These are phyloP conservation scores for Wickerhamomyces bisporus DNA, from an alignment of 805 yeast genomes.

Conservation along the genomic window DNA sequence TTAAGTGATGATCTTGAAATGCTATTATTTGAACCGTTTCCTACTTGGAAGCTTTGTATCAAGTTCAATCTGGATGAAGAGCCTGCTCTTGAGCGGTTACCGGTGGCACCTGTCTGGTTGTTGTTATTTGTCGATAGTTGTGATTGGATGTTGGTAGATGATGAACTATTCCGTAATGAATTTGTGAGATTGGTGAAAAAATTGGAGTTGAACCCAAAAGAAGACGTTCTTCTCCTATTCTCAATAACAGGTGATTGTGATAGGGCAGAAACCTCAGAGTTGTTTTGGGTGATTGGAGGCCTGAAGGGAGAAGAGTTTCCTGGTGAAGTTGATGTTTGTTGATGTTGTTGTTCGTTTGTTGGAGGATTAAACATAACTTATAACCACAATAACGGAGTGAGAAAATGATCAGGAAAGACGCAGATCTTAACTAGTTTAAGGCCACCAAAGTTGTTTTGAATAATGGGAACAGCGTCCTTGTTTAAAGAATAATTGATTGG, in stretches of 20 bases:
- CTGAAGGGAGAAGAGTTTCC: slow-evolving; percentile 1
- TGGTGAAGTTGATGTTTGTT: not conserved
- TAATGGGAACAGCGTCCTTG: too few species aligned
- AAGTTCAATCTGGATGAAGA: slow-evolving; percentile 21
- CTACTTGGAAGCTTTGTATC: slow-evolving; percentile 6
- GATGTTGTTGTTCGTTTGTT: not conserved
- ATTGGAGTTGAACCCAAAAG: slow-evolving; percentile 23
- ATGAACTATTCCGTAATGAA: slow-evolving; percentile 20
- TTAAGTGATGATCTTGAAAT: slow-evolving; percentile 4
- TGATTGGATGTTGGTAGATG: slow-evolving; percentile 16
- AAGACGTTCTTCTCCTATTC: slow-evolving; percentile 22
- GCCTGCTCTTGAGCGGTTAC: slow-evolving; percentile 22
- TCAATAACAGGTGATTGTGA: not conserved
- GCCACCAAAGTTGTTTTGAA: too few species aligned
- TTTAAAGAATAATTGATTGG: too few species aligned
- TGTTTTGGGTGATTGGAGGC: slow-evolving; percentile 4
- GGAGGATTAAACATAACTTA: not conserved
- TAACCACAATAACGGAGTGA: too few species aligned
- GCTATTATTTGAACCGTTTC: slow-evolving; percentile 1
- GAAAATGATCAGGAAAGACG: too few species aligned
- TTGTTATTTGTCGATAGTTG: slow-evolving; percentile 1
- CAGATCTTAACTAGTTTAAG: too few species aligned
- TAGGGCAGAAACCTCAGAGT: not conserved
- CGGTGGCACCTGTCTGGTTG: not conserved
- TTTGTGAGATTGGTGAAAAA: slow-evolving; percentile 23